These are phyloP conservation scores for Begonia peltatifolia DNA, from an alignment of 306 rosid genomes.

Conservation along the genomic window DNA sequence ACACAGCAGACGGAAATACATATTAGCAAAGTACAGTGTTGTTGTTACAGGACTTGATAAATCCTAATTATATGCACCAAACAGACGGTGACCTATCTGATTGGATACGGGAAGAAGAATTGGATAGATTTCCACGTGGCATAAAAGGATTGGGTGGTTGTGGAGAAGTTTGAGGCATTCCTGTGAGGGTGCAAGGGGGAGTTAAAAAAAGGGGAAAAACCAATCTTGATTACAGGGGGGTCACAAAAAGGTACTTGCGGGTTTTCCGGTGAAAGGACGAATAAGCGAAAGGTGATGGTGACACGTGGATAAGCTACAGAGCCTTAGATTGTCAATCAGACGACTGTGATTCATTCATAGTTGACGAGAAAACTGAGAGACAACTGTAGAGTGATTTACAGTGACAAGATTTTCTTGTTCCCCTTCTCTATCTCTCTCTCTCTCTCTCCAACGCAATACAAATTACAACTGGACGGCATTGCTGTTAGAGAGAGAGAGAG, in stretches of 20 bases:
- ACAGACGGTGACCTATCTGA: too few relatives aligned
- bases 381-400: neutral
- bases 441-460: neutral
- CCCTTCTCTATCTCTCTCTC: neutral
- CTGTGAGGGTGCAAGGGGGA: conserved; percentile 6
- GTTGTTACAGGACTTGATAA: too few relatives aligned
- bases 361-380: conserved; percentile 1
- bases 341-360: conserved; percentile 2
- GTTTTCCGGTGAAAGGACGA: conserved; percentile 11
- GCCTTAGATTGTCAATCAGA: conserved; percentile 7
- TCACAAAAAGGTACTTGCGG: conserved; percentile 10
- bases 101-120: too few relatives aligned
- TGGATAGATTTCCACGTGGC: neutral
- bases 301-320: neutral
- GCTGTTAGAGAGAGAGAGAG: neutral
- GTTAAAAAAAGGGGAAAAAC: conserved; percentile 9
- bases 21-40: too few relatives aligned
- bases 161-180: neutral
- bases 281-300: conserved; percentile 3
- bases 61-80: too few relatives aligned
- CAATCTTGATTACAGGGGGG: conserved; percentile 11
- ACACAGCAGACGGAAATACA: too few relatives aligned
- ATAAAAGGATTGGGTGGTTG: neutral
- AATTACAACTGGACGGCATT: too few relatives aligned
- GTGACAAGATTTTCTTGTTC: neutral